Evolutionary conservation across 2,329 filamentous ascomycete genomes (phyloP).

Genomic region (Thermothelomyces thermophilus): DNA sequence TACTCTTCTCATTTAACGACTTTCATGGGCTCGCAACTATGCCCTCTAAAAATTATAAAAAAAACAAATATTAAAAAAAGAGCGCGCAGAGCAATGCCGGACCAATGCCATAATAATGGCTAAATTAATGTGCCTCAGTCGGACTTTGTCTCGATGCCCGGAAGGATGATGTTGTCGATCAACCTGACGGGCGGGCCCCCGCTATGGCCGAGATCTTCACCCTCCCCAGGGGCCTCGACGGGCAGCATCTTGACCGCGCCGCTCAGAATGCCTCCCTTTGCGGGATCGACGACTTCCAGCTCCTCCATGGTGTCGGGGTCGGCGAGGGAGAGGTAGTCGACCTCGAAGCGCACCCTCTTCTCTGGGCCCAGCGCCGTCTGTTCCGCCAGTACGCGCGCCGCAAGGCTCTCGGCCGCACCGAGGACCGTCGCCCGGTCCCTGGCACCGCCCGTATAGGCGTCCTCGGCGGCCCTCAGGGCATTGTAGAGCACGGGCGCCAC

Average conservation of each 20-base stretch:
- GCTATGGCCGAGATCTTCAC: constrained; percentile 68
- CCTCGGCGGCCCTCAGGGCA: constrained; percentile 65
- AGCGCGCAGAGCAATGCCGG: constrained; percentile 15
- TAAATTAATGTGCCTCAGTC: too few relatives aligned
- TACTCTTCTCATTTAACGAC: not conserved
- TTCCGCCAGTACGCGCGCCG: constrained; percentile 47
- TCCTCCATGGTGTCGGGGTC: constrained; percentile 81
- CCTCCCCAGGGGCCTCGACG: constrained; percentile 60
- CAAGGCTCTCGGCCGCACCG: constrained; percentile 58
- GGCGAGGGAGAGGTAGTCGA: constrained; percentile 89
- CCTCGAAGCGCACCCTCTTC: constrained; percentile 65
- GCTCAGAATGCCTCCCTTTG: constrained; percentile 74
- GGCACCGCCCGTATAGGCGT: constrained; percentile 52
- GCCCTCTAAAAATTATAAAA: not conserved
- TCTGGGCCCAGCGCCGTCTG: constrained; percentile 55
- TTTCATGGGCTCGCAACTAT: constrained; percentile 7
- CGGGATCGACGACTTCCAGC: constrained; percentile 60
- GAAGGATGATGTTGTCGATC: constrained; percentile 86
- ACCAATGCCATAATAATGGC: not conserved
- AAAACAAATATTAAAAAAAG: constrained; percentile 4
- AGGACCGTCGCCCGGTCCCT: constrained; percentile 60
- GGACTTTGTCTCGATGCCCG: constrained; percentile 30
- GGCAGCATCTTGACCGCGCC: constrained; percentile 87
- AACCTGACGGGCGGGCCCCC: constrained; percentile 72
- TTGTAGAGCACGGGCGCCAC: constrained; percentile 66